These are phyloP conservation scores for Gorgonomyces haynaldii DNA, from an alignment of 192 early-diverging fungal genomes.

Conservation along the genomic window DNA sequence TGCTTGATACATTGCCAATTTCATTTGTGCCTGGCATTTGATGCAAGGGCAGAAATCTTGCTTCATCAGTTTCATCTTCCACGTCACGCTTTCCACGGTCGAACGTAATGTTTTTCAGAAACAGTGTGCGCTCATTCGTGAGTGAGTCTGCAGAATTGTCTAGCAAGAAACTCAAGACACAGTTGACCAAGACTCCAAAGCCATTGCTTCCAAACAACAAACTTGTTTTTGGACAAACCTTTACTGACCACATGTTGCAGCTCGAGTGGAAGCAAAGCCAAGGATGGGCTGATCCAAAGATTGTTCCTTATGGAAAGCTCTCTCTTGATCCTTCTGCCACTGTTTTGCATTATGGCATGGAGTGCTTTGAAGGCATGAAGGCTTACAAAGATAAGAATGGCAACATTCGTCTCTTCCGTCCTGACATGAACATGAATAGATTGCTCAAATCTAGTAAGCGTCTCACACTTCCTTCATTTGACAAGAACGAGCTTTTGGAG, in stretches of 20 bases:
- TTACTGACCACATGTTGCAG: slow-evolving; percentile 92
- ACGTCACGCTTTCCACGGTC: too few species aligned
- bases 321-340: slow-evolving; percentile 68
- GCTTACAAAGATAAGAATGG: slow-evolving; percentile 84
- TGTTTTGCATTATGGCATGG: slow-evolving; percentile 89
- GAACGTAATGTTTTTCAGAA: too few species aligned
- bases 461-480: slow-evolving; percentile 73
- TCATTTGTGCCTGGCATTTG: too few species aligned
- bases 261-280: slow-evolving; percentile 64
- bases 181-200: slow-evolving; percentile 18
- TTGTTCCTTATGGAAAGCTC: slow-evolving; percentile 76
- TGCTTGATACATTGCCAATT: too few species aligned
- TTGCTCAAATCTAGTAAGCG: slow-evolving; percentile 66
- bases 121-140: too few species aligned
- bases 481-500: slow-evolving; percentile 64
- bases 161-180: not conserved
- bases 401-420: slow-evolving; percentile 85
- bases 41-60: too few species aligned
- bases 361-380: slow-evolving; percentile 91
- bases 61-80: too few species aligned
- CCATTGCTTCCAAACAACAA: slow-evolving; percentile 30
- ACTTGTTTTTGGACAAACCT: slow-evolving; percentile 79
- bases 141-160: not conserved
- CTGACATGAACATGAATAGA: slow-evolving; percentile 94
- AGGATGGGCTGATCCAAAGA: slow-evolving; percentile 55